phyloP scores from a whole-genome alignment of 2,329 filamentous ascomycete genomes.

The Colletotrichum musae region DNA sequence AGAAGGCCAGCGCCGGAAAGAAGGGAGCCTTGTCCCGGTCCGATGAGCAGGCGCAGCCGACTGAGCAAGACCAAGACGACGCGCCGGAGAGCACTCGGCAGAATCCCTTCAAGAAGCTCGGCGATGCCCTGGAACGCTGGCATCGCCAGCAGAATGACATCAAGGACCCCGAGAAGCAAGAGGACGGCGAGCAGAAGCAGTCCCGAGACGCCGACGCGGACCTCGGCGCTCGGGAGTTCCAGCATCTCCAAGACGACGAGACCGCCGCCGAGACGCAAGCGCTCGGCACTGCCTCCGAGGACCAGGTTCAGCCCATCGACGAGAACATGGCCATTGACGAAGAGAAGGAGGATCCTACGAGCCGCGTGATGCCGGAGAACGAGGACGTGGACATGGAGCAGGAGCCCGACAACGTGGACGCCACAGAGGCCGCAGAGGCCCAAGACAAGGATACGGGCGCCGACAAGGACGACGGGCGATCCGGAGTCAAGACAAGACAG shows the following conservation, averaged over 20 bases:
- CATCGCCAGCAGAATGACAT: conserved; percentile 92
- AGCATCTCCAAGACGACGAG: conserved; percentile 90
- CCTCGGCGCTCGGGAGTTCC: conserved; percentile 86
- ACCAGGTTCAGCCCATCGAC: conserved; percentile 88
- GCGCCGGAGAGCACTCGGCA: conserved; percentile 61
- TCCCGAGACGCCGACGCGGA: conserved; percentile 73
- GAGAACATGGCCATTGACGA: conserved; percentile 92
- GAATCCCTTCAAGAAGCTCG: conserved; percentile 93
- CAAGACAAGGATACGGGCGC: conserved; percentile 47
- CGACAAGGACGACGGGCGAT: conserved; percentile 67
- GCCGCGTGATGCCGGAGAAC: conserved; percentile 68
- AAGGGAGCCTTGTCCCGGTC: conserved; percentile 69
- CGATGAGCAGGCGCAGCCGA: conserved; percentile 59
- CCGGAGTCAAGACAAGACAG: conserved; percentile 72
- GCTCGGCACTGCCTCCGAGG: conserved; percentile 87
- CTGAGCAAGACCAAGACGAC: conserved; percentile 61
- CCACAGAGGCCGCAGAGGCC: conserved; percentile 48
- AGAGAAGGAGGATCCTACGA: conserved; percentile 67
- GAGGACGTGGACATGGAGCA: conserved; percentile 61
- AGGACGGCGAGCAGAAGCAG: conserved; percentile 66
- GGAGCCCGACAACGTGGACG: conserved; percentile 63
- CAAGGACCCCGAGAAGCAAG: conserved; percentile 70
- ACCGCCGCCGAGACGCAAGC: conserved; percentile 90
- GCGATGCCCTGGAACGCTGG: conserved; percentile 93
- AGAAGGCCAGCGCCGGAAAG: conserved; percentile 74